Evolutionary conservation across 352 stramenopile species (phyloP), one percentile per base, ranked within the genome.

Genomic region (Globisporangium cylindrosporum): DNA sequence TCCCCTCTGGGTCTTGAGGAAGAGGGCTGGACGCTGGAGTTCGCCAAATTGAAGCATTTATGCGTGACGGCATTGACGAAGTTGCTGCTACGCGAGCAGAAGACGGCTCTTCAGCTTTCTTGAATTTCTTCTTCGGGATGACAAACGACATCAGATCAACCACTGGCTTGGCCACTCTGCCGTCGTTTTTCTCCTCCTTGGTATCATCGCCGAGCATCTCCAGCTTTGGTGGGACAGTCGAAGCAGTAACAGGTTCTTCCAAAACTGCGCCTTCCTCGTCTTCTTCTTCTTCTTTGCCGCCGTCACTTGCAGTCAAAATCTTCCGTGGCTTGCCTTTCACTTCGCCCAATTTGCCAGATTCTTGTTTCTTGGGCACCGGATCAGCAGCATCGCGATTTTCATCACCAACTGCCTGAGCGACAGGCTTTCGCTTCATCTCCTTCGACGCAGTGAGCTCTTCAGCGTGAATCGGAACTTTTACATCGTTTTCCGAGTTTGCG

Each of bases 121-220:
- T 67, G 53, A 71, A 55, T 57, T 71, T 74, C 59, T 81, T 83
- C 59, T 83, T 83, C 10, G 76, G 76, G 15, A 83, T 83, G 15
- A 83, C 66, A 67, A 83, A 83, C 1, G 76, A 79, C 36, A 77
- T 41, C 22, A 74, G 57, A 64, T 83, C 71, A 1, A 59, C 25
- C 3, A 24, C 24, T 59, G 36, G 12, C 12, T 62, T 62, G 10
- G 18, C 22, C 56, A n/a, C 32, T 10, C 32, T 24, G 6, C 6
- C 24, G 8, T 5, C 34, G 2, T 10, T 58, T 15, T 48, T 54
- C 22, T 32, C 18, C 20, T 64, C 27, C 8, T 22, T 57, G 10
- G 20, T 4, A 38, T 32, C 25, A 34, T 1, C 4, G 18, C 2
- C 8, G 18, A 12, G 15, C 1, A 48, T 3, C 41, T 29, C 49